A percentile compares a stretch with the other conserved stretches of the same genome.
phyloP scores from a whole-genome alignment of 2,329 filamentous ascomycete genomes.

The Penicillium sp. region DNA sequence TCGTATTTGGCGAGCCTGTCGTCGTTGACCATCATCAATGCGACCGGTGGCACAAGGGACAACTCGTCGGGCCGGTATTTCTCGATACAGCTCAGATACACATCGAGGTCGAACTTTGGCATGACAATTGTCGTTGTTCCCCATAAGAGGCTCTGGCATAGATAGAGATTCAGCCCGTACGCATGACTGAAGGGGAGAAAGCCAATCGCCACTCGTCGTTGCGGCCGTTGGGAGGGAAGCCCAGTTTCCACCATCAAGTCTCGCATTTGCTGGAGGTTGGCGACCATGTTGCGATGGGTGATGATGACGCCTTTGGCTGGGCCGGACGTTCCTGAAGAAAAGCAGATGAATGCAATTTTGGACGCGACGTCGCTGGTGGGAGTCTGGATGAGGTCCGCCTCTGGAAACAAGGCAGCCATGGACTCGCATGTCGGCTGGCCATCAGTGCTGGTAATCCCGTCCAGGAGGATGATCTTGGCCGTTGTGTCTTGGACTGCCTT shows the following conservation, averaged over 20 bases:
- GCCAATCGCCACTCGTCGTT: not conserved
- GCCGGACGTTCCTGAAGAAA: not conserved
- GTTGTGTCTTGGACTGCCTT: not conserved
- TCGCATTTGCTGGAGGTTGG: not conserved
- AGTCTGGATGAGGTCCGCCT: not conserved
- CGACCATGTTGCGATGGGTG: not conserved
- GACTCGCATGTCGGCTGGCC: not conserved
- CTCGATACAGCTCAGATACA: not conserved
- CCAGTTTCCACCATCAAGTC: not conserved
- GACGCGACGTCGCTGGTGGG: not conserved
- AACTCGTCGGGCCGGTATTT: not conserved
- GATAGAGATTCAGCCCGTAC: not conserved
- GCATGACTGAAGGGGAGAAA: not conserved
- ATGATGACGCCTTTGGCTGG: not conserved
- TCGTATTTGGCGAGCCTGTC: not conserved
- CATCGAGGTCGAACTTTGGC: not conserved
- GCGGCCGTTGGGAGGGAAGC: not conserved
- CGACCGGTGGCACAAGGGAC: not conserved
- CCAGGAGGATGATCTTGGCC: not conserved
- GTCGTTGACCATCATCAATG: not conserved
- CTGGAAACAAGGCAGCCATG: not conserved
- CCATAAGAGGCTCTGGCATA: not conserved
- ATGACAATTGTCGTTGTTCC: not conserved
- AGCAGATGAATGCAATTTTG: not conserved
- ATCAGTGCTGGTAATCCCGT: not conserved